Evolutionary conservation across 306 rosid genomes (phyloP).

Genomic region (Malus sylvestris): DNA sequence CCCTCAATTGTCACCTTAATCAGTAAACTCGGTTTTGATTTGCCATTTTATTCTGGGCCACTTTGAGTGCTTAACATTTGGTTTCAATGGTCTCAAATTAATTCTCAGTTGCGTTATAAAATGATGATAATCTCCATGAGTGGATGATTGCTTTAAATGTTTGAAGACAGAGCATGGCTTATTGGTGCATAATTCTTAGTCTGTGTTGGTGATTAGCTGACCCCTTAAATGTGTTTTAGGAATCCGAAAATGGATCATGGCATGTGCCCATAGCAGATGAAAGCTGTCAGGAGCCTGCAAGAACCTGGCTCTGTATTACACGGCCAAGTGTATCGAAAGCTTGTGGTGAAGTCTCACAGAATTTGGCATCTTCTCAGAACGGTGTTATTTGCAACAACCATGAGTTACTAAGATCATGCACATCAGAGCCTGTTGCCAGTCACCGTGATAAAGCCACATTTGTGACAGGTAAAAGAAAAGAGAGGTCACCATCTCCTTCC

Average conservation of each 20-base stretch:
- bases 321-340: slow-evolving; percentile 27
- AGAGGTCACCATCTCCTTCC: slow-evolving; percentile 47
- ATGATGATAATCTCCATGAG: background rate
- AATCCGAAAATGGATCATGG: slow-evolving; percentile 76
- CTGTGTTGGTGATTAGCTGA: background rate
- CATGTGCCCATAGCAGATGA: slow-evolving; percentile 58
- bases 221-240: slow-evolving; percentile 41
- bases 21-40: background rate
- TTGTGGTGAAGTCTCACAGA: slow-evolving; percentile 5
- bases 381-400: background rate
- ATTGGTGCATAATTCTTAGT: background rate
- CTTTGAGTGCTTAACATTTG: background rate
- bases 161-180: background rate
- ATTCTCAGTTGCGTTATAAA: background rate
- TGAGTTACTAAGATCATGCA: background rate
- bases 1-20: background rate
- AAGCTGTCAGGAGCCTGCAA: slow-evolving; percentile 32
- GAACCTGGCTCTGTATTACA: slow-evolving; percentile 74
- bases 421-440: slow-evolving; percentile 2
- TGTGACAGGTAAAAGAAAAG: slow-evolving; percentile 60
- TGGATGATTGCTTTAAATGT: background rate
- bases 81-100: background rate
- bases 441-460: slow-evolving; percentile 12
- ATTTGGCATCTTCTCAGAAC: slow-evolving; percentile 20
- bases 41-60: background rate